Conservation (phyloP, 805 yeast genomes). For the Komagataella populi region DNA sequence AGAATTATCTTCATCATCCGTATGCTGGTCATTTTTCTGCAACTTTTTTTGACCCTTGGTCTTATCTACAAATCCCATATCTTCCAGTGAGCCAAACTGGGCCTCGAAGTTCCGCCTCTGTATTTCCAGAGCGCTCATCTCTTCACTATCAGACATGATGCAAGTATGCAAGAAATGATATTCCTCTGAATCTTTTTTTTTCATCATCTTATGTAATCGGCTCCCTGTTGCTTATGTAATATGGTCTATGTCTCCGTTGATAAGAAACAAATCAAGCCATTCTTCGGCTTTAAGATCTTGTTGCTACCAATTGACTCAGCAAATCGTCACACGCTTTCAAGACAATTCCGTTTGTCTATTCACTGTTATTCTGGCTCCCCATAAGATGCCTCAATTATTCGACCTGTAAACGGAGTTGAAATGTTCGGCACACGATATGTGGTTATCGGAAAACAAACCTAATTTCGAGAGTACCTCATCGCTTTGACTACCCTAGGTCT, state of each 20-base stretch:
- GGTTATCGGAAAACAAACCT: background rate
- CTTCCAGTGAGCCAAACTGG: slow-evolving; percentile 28
- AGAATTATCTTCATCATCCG: background rate
- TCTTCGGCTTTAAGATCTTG: background rate
- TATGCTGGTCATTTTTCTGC: background rate
- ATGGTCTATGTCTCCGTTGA: background rate
- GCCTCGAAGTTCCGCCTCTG: slow-evolving; percentile 31
- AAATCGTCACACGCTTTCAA: background rate
- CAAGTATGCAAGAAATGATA: background rate
- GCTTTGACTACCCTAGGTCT: background rate
- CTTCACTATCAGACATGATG: background rate
- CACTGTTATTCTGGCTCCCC: background rate
- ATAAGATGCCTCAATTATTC: too few species aligned
- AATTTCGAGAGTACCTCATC: background rate
- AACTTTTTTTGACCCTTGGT: background rate
- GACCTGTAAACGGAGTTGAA: background rate
- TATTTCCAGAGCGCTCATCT: slow-evolving; percentile 17
- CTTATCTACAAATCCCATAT: slow-evolving; percentile 18
- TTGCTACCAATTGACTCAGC: background rate
- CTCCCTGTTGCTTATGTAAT: background rate
- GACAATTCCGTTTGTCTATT: background rate
- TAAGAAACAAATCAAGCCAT: too few species aligned
- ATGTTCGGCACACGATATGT: background rate
- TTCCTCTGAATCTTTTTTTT: too few species aligned
- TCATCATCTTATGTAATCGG: background rate